Evolutionary conservation across 345 rosid species (phyloP), one percentile per base, ranked within the genome.

Genomic region (Pistacia atlantica): DNA sequence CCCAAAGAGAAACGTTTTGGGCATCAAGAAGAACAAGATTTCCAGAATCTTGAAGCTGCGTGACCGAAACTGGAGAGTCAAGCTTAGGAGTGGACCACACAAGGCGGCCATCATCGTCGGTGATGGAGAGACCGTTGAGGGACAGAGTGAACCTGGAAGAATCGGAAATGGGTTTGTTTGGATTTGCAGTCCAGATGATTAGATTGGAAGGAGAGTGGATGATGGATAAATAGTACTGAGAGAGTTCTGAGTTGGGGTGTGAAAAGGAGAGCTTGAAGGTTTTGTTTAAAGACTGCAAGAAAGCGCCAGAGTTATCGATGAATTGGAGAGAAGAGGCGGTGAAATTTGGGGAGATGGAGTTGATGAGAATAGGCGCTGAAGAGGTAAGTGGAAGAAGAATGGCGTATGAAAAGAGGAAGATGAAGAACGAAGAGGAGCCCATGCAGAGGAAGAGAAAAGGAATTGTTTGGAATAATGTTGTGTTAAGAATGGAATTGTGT

Each of bases 121-220:
- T 20, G 58, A 80, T 49, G 64, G 54, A 13, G 51, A 80, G 72
- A 9, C 83, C 83, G 18, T n/a, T 17, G 25, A 5, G 1, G 28
- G 83, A 35, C 6, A 80, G 59, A 20, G 38, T 20, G n/a, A 80
- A 25, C 35, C 37, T 66, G 9, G 62, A 72, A 5, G 83, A 77
- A 28, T 65, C 75, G 6, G 83, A 80, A 56, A 72, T 33, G 28
- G 75, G 70, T 2, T 25, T 11, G 64, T 67, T 55, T 9, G 70
- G 33, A 31, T 76, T 77, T 13, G 78, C 83, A 12, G 77, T 72
- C 83, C 83, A 80, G 61, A 80, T 35, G 69, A 72, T 48, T 59
- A 75, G 4, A 20, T 68, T 16, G 45, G 80, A 66, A 18, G 69
- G 2, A 3, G 57, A 57, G 63, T 80, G 80, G 73, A 67, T 28